Conservation (phyloP, 768 basidiomycete species). For the Dendrothele bispora region DNA sequence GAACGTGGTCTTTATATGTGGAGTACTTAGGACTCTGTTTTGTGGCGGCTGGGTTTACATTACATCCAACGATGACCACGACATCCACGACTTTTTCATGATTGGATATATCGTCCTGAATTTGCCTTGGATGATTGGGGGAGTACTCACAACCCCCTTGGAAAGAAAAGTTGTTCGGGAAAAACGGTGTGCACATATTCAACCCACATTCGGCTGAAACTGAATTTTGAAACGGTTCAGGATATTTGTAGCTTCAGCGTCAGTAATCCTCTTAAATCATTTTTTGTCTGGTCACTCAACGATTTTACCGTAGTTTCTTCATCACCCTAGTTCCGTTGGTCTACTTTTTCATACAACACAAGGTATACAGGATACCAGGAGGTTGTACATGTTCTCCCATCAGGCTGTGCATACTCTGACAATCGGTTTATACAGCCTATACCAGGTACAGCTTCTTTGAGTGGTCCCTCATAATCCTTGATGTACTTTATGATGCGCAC, state of each 20-base stretch:
- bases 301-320: constrained; percentile 60
- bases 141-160: constrained; percentile 54
- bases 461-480: constrained; percentile 78
- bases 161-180: constrained; percentile 38
- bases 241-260: constrained; percentile 52
- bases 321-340: constrained; percentile 66
- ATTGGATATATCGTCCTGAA: constrained; percentile 82
- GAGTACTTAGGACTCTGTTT: constrained; percentile 70
- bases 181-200: constrained; percentile 45
- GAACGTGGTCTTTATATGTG: constrained; percentile 54
- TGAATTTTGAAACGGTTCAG: constrained; percentile 31
- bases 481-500: constrained; percentile 73
- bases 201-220: background rate
- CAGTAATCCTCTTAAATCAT: constrained; percentile 20
- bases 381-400: constrained; percentile 46
- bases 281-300: constrained; percentile 1
- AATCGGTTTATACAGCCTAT: constrained; percentile 57
- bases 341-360: constrained; percentile 86
- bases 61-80: constrained; percentile 82
- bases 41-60: constrained; percentile 95
- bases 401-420: constrained; percentile 2
- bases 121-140: constrained; percentile 86
- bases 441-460: constrained; percentile 85
- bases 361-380: constrained; percentile 75
- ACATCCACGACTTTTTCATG: constrained; percentile 86